Conservation (phyloP, 2,329 filamentous ascomycete species). For the Talaromyces funiculosus region DNA sequence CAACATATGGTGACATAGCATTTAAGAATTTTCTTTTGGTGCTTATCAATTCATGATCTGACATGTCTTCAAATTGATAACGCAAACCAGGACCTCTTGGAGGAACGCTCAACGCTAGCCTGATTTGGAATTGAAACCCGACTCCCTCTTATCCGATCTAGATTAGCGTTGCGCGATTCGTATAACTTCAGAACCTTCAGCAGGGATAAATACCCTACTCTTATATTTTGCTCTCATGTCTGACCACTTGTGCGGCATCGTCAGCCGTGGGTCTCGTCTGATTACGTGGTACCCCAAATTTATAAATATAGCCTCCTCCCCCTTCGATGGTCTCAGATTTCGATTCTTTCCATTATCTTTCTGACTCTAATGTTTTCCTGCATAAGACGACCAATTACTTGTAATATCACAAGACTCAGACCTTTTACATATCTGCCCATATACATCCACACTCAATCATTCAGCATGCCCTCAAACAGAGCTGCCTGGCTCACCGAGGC, state of each 20-base stretch:
- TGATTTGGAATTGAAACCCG: neutral
- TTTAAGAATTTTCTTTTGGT: no score
- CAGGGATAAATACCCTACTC: neutral
- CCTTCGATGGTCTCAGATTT: neutral
- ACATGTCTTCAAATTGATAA: neutral
- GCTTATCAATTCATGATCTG: no score
- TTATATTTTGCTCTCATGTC: neutral
- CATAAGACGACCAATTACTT: neutral
- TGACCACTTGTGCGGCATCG: neutral
- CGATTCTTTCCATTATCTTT: neutral
- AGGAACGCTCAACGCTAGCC: neutral
- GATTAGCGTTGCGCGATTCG: neutral
- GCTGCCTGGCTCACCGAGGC: constrained; percentile 19
- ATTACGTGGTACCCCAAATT: neutral
- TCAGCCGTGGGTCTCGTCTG: neutral
- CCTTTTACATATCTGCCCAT: neutral
- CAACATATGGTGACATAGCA: neutral
- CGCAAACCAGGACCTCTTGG: no score
- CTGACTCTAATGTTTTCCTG: neutral
- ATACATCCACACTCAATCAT: no score
- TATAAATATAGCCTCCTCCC: neutral
- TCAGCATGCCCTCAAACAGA: constrained; percentile 15
- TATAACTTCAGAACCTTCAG: neutral
- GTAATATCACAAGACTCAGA: neutral
- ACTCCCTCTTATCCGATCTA: neutral